These are phyloP conservation scores for Chaetomium strumarium DNA, from an alignment of 2,329 filamentous ascomycete genomes.

Conservation along the genomic window DNA sequence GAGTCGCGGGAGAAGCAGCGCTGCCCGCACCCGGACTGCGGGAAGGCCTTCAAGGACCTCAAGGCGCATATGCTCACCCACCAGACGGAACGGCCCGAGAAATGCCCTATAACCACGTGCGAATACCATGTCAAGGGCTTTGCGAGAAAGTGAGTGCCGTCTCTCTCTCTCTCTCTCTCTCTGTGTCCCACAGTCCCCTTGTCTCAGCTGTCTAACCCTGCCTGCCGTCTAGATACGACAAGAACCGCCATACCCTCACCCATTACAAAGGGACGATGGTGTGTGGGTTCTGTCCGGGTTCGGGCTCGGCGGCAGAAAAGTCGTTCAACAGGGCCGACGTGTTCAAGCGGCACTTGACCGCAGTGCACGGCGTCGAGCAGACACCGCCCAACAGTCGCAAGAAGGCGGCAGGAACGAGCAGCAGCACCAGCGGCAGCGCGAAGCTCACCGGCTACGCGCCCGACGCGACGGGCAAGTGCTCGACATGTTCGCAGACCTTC, in stretches of 20 bases:
- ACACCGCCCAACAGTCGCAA: conserved; percentile 87
- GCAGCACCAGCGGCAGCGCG: conserved; percentile 46
- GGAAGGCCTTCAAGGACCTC: conserved; percentile 81
- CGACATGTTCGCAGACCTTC: conserved; percentile 87
- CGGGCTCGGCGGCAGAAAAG: conserved; percentile 84
- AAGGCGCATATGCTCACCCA: conserved; percentile 95
- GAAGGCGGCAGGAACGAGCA: conserved; percentile 42
- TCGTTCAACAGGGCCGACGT: conserved; percentile 93
- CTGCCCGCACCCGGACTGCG: conserved; percentile 79
- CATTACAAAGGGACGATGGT: conserved; percentile 98
- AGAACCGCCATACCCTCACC: conserved; percentile 88
- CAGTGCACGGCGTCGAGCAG: conserved; percentile 88
- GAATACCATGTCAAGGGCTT: conserved; percentile 92
- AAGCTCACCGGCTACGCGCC: conserved; percentile 65
- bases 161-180: not conserved
- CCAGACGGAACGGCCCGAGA: conserved; percentile 83
- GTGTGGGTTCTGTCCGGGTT: conserved; percentile 87
- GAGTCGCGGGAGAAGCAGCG: conserved; percentile 63
- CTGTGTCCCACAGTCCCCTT: not conserved
- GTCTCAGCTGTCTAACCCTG: not conserved
- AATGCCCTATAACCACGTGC: conserved; percentile 87
- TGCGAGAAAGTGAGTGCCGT: conserved; percentile 58
- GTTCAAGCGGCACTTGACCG: conserved; percentile 89
- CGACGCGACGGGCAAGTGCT: conserved; percentile 88
- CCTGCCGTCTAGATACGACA: conserved; percentile 64